Evolutionary conservation across 352 stramenopile species (phyloP).

Genomic region (Globisporangium solare): DNA sequence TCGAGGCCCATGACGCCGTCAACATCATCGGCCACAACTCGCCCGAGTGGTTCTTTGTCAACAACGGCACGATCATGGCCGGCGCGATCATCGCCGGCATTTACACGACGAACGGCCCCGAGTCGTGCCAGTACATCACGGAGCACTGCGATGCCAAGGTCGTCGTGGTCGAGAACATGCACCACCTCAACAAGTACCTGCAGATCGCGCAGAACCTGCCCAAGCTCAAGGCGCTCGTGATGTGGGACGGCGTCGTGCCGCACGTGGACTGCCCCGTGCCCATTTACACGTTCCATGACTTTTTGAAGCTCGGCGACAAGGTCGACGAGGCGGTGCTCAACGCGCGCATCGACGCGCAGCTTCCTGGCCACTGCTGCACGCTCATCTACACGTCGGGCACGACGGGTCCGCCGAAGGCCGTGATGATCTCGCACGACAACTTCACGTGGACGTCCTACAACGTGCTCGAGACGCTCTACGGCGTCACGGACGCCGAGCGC

Average conservation of each 20-base stretch:
- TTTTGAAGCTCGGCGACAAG: slow-evolving; percentile 40
- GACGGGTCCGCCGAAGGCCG: slow-evolving; percentile 57
- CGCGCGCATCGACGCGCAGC: slow-evolving; percentile 37
- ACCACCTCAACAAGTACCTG: slow-evolving; percentile 73
- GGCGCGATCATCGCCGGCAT: slow-evolving; percentile 77
- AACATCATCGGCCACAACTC: slow-evolving; percentile 84
- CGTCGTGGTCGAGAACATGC: slow-evolving; percentile 68
- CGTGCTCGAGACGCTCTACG: slow-evolving; percentile 44
- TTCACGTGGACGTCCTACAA: slow-evolving; percentile 64
- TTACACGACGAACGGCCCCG: slow-evolving; percentile 77
- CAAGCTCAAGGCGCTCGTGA: slow-evolving; percentile 68
- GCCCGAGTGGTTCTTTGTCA: slow-evolving; percentile 82
- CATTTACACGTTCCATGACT: slow-evolving; percentile 59
- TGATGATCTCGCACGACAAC: slow-evolving; percentile 79
- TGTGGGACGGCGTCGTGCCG: slow-evolving; percentile 49
- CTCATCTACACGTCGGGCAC: slow-evolving; percentile 91
- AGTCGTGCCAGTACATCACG: slow-evolving; percentile 75
- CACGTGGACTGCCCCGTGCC: slow-evolving; percentile 32
- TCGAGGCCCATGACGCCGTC: slow-evolving; percentile 66
- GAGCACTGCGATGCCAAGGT: slow-evolving; percentile 75
- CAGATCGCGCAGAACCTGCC: slow-evolving; percentile 58
- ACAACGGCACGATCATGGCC: slow-evolving; percentile 75
- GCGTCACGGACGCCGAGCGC: slow-evolving; percentile 46
- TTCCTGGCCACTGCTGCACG: slow-evolving; percentile 63
- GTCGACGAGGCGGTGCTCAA: slow-evolving; percentile 28